Base-by-base conservation (phyloP, 2,329 filamentous ascomycete genomes). In the Fusarium pininemorale region DNA sequence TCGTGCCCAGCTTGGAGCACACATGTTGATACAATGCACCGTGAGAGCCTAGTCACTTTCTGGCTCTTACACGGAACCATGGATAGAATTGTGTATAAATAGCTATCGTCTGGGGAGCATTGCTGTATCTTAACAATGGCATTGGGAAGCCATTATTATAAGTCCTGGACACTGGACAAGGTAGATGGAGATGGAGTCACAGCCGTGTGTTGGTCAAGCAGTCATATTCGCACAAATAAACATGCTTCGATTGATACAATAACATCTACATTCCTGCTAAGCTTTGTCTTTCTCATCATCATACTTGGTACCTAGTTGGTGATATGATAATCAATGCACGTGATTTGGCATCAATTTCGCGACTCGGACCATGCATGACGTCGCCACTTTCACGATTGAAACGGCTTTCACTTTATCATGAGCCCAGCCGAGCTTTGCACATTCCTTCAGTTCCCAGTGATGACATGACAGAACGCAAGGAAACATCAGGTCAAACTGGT, bases 321-420 rank as follows among this genome's bases (percentile, higher is more conserved):
- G 30, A 41, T 16, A 7, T 62, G 30, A n/a, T 26, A 22, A 38
- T 10, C 7, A 28, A 12, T 28, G 41, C 82, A 83, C 82, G 82
- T 83, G 82, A 83, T 77, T 55, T 77, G 81, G 82, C 78, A 81
- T 80, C 76, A 79, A 65, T 83, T 79, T 78, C 80, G 82, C 70
- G 82, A 78, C 48, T 54, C n/a, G 37, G 47, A 45, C 35, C 24
- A 47, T 66, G 51, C 37, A 76, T 76, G 71, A 76, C 69, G 72
- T 76, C 63, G 69, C 65, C 50, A 73, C 63, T 62, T 66, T 66
- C 66, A 66, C 53, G 41, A 38, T 60, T 22, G 26, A 51, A 24
- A 26, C 37, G 63, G 15, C 48, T 24, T 37, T 24, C 24, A 24
- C 26, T 26, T 28, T 38, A 32, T 47, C 39, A 28, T 37, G 22